Evolutionary conservation across 2,329 filamentous ascomycete species (phyloP), one percentile per base, ranked within the genome.

Genomic region (Colletotrichum sp.): DNA sequence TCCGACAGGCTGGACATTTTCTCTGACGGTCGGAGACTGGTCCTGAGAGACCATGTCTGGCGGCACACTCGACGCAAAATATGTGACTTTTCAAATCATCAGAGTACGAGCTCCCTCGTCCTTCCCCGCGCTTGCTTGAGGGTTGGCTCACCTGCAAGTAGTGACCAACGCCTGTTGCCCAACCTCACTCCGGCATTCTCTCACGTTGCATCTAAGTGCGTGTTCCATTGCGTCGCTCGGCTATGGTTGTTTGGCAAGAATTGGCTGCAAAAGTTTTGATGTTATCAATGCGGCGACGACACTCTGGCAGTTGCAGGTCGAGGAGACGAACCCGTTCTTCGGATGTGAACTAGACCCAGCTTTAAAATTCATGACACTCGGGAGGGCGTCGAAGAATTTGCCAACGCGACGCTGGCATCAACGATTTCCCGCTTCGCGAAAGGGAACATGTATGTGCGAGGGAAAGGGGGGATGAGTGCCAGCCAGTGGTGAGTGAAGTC

Each of bases 31-130:
- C 86, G 57, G 87, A 86, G 5, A 86, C 85, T 29, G 89, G 86
- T 18, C 84, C 86, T 1, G 89, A 87, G n/a, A 97, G 86, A 1
- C 92, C 91, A 16, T 92, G 86, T 6, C 82, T 85, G 43, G 92
- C 88, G 31, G 94, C 93, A 79, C 96, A 98, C 21, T 90, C 86
- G 3, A 92, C 83, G 80, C 96, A 98, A 84, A 98, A 97, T 55
- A 97, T 93, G 83, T 98, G 96, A 21, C 54, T 57, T 8, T 63
- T 76, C 15, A 75, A 70, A 47, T 36, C 6, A 21, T 24, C 55
- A 59, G 55, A 18, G 43, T 24, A 43, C 33, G 34, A 16, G 47
- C 9, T 9, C 11, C 24, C 27, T 24, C 11, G 1, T 16, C 18
- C 29, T 24, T 21, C 33, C 16, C 24, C 18, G 1, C 8, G 9